Base-by-base conservation (phyloP, 805 yeast genomes). In the Ogataea allantospora region DNA sequence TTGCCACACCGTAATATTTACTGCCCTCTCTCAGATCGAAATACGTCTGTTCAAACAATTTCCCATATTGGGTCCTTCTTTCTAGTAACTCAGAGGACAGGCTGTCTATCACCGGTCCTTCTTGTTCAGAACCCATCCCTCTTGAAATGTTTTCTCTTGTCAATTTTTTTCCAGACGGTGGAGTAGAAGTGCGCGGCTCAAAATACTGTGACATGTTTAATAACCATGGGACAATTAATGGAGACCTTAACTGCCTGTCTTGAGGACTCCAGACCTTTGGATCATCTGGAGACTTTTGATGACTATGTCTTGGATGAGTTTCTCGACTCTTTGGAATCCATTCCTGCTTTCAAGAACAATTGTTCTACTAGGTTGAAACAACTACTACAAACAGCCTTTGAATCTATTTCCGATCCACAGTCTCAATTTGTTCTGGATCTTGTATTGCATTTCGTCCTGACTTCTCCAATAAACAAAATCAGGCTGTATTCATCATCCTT, bases 1-100 rank as follows among this genome's bases (percentile, higher is more conserved):
- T 56, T 2, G 83, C 75, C 8, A 79, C 65, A 17, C 75, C 63
- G 48, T 62, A 75, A 50, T 73, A 70, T 21, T 44, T 55, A 32
- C 70, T 75, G 6, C 82, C 83, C 42, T 75, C 78, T 19, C 60
- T 47, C 3, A 48, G 27, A 9, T 47, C 43, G 6, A 35, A 26
- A 10, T 33, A 25, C 4, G 53, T 42, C 7, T 42, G 42, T 14
- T 46, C 43, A 20, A 38, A 41, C 14, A 50, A 18, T 8, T 35
- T 31, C 4, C 39, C 45, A 24, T 42, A 47, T 30, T 28, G 32
- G 15, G 37, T 46, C 16, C 58, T 46, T n/a, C 56, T 46, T n/a
- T 42, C 20, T 7, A 34, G 17, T 7, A 56, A 33, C 7, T 38
- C 7, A 17, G 52, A 35, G 30, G n/a, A n/a, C n/a, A n/a, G n/a